A percentile compares a stretch with the other conserved stretches of the same genome.
Conservation (phyloP, 768 basidiomycete species). For the Mycena galopus region DNA sequence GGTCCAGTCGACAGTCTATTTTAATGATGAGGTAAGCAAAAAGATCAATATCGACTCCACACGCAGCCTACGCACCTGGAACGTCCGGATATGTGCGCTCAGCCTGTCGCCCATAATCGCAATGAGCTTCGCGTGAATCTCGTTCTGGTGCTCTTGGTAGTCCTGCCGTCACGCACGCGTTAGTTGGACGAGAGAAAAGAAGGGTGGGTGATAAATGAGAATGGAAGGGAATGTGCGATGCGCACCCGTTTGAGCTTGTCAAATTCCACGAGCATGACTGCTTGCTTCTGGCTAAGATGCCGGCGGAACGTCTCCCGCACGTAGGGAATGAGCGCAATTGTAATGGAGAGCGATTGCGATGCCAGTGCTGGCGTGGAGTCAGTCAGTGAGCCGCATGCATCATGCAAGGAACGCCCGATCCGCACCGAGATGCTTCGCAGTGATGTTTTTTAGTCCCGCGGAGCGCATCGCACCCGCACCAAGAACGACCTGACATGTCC, state of each 20-base stretch:
- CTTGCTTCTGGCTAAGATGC: slow-evolving; percentile 94
- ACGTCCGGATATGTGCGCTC: slow-evolving; percentile 83
- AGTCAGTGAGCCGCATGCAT: slow-evolving; percentile 20
- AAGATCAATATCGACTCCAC: background rate
- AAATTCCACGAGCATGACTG: slow-evolving; percentile 97
- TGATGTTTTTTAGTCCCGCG: slow-evolving; percentile 97
- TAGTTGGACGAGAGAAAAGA: slow-evolving; percentile 13
- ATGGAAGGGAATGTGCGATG: slow-evolving; percentile 27
- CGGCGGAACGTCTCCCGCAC: slow-evolving; percentile 95
- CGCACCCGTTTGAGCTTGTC: slow-evolving; percentile 96
- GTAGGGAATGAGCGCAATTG: slow-evolving; percentile 95
- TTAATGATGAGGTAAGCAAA: slow-evolving; percentile 24
- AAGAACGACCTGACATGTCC: slow-evolving; percentile 97
- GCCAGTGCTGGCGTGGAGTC: slow-evolving; percentile 77
- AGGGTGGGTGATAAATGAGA: slow-evolving; percentile 13
- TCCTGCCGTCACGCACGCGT: slow-evolving; percentile 66
- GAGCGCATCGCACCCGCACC: slow-evolving; percentile 99
- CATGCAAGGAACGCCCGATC: slow-evolving; percentile 26
- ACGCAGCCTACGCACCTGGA: slow-evolving; percentile 67
- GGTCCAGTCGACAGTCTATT: slow-evolving; percentile 84
- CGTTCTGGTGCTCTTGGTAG: slow-evolving; percentile 99
- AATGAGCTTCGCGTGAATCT: slow-evolving; percentile 97
- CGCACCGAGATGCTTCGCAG: slow-evolving; percentile 95
- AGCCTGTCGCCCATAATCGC: slow-evolving; percentile 98
- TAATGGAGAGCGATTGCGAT: slow-evolving; percentile 94